A percentile compares a stretch with the other conserved stretches of the same genome.
Conservation (phyloP, 1,139 yeast genomes). For the Suhomyces maxii region DNA sequence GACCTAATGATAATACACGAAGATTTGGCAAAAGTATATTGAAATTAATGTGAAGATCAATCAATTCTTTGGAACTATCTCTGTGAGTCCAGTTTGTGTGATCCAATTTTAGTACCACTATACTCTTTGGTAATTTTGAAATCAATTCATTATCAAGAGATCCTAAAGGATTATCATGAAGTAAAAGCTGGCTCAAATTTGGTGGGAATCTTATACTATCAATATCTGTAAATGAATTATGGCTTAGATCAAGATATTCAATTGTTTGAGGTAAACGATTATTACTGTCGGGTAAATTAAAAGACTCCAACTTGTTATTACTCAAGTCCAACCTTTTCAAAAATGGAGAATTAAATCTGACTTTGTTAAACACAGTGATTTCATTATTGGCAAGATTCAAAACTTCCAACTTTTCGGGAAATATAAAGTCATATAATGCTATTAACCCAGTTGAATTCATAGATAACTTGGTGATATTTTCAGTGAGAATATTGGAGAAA, state of each 20-base stretch:
- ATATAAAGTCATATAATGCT: slow-evolving; percentile 16
- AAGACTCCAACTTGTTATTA: slow-evolving; percentile 15
- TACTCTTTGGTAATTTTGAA: slow-evolving; percentile 9
- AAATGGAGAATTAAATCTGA: slow-evolving; percentile 14
- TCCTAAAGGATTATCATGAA: slow-evolving; percentile 12
- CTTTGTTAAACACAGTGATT: slow-evolving; percentile 16
- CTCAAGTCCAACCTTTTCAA: slow-evolving; percentile 17
- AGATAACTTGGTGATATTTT: slow-evolving; percentile 19
- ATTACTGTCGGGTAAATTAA: slow-evolving; percentile 7
- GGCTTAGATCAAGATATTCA: slow-evolving; percentile 15
- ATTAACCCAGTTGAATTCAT: slow-evolving; percentile 25
- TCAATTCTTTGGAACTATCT: background rate
- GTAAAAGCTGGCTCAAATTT: slow-evolving; percentile 9
- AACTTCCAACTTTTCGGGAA: slow-evolving; percentile 19
- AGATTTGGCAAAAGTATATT: slow-evolving; percentile 1
- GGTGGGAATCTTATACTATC: slow-evolving; percentile 11
- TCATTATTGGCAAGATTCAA: slow-evolving; percentile 21
- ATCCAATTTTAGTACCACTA: slow-evolving; percentile 10
- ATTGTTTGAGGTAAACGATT: slow-evolving; percentile 10
- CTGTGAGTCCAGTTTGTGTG: slow-evolving; percentile 4
- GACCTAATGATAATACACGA: slow-evolving; percentile 6
- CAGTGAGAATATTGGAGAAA: slow-evolving; percentile 20
- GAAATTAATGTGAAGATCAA: slow-evolving; percentile 5
- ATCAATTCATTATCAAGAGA: slow-evolving; percentile 7
- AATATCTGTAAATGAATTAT: slow-evolving; percentile 14